Base-by-base conservation (phyloP, 1,139 yeast species). In the Pichia sp. region DNA sequence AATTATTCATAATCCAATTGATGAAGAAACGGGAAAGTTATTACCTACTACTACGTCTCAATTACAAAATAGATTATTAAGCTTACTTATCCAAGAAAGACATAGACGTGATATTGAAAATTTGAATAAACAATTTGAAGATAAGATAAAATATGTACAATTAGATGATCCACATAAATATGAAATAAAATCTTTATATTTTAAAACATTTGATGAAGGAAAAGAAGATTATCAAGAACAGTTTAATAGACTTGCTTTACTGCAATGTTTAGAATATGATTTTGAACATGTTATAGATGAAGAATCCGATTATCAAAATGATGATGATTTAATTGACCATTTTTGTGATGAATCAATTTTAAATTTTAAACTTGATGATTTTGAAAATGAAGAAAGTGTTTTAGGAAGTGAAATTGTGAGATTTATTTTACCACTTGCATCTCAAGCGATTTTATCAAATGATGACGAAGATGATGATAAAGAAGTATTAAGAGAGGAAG, bases 251-350 rank as follows among this genome's bases (percentile, higher is more conserved):
- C 59, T 66, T 39, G 63, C 68, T 1, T 45, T 66, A 32, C 48
- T 66, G 18, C 70, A 66, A 50, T 62, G 56, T 29, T 45, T 66
- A 11, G 70, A 66, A 49, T 65, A 63, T 43, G 62, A 63, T 40
- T 65, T 64, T 48, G 69, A 66, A 43, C 56, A 59, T 34, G 47
- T 39, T 2, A 39, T 61, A 32, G 58, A 56, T 43, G 62, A 56
- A n/a, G 57, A 55, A 10, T 58, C 53, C 9, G 65, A 63, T 44
- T 56, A 58, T 39, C 50, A 53, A 34, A 44, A 34, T 43, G 61
- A 56, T 43, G 61, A 64, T 46, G 63, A 61, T 36, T 44, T 57
- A 11, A 31, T 57, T 26, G 52, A 44, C 5, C 52, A 54, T 25
- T 57, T 57, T 48, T 55, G 60, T 40, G 57, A 57, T 40, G 64